These are phyloP conservation scores for Aspergillus bridgeri DNA, from an alignment of 495 filamentous ascomycete species.

Conservation along the genomic window DNA sequence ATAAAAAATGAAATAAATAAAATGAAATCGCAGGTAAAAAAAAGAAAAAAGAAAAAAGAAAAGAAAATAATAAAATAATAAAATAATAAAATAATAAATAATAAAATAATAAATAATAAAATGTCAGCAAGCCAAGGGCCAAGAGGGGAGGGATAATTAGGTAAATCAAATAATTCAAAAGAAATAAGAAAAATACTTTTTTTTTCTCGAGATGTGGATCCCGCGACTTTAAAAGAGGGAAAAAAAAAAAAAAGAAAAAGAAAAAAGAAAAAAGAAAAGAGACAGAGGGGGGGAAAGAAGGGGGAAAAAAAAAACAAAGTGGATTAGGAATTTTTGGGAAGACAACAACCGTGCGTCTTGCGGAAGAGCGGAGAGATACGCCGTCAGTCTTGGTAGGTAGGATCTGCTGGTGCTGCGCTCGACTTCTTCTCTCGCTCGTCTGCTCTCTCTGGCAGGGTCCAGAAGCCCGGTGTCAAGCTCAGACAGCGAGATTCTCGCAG, in stretches of 20 bases:
- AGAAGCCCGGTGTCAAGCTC: slow-evolving; percentile 20
- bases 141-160: slow-evolving; percentile 11
- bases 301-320: slow-evolving; percentile 5
- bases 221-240: slow-evolving; percentile 3
- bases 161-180: slow-evolving; percentile 8
- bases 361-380: slow-evolving; percentile 21
- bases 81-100: slow-evolving; percentile 3
- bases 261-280: slow-evolving; percentile 8
- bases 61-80: slow-evolving; percentile 2
- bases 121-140: slow-evolving; percentile 13
- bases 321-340: slow-evolving; percentile 16
- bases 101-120: slow-evolving; percentile 10
- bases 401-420: slow-evolving; percentile 10
- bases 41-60: slow-evolving; percentile 5
- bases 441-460: slow-evolving; percentile 13
- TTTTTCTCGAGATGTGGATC: neutral
- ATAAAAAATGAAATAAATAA: too few species aligned
- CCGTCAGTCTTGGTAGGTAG: slow-evolving; percentile 9
- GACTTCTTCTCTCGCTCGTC: slow-evolving; percentile 3
- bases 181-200: neutral
- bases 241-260: slow-evolving; percentile 4
- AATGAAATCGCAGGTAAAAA: neutral
- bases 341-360: slow-evolving; percentile 21
- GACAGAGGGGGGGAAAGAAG: slow-evolving; percentile 2
- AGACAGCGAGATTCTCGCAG: slow-evolving; percentile 16